Evolutionary conservation across 768 basidiomycete species (phyloP), one percentile per base, ranked within the genome.

Genomic region (Pholiota molesta): DNA sequence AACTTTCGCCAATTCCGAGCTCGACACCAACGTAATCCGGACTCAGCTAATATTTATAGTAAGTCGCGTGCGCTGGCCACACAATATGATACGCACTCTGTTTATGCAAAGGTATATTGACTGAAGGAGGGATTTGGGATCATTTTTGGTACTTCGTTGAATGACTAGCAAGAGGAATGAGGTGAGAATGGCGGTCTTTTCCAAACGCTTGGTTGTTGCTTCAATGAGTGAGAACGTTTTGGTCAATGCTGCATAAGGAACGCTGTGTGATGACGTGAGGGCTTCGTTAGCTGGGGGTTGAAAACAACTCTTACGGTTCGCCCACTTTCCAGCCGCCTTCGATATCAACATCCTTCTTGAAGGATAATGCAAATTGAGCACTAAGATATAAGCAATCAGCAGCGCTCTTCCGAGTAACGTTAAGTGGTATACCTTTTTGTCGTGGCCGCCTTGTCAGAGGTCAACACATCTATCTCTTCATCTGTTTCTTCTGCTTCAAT

Each of bases 91-190:
- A 74, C 87, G 57, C 72, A 98, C 95, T 62, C 95, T 81, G 71
- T 99, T 99, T 72, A 99, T 98, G 72, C 97, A 99, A 1, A 99
- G 82, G 70, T 99, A 99, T 2, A 99, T 90, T 1, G 89, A 86
- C 69, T 95, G 92, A 5, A 98, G 83, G 33, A 99, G 82, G 7
- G 91, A 88, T 23, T 87, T 82, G 5, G 81, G 80, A 62, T 95
- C 92, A 39, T 84, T 89, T 57, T 87, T 81, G 16, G 87, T 88
- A 63, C 95, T 92, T 52, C 94, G 81, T 72, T 90, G 89, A 58
- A 98, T 95, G 31, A 99, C 94, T 11, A 97, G 87, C 5, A 95
- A 77, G 45, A 99, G 79, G 73, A 99, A 95, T 0, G 90, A 82
- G 0, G 95, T 99, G 9, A 99, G 84, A 62, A 95, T 80, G 0